phyloP scores from a whole-genome alignment of 208 protist genomes.

The Wallacemonas sp. region DNA sequence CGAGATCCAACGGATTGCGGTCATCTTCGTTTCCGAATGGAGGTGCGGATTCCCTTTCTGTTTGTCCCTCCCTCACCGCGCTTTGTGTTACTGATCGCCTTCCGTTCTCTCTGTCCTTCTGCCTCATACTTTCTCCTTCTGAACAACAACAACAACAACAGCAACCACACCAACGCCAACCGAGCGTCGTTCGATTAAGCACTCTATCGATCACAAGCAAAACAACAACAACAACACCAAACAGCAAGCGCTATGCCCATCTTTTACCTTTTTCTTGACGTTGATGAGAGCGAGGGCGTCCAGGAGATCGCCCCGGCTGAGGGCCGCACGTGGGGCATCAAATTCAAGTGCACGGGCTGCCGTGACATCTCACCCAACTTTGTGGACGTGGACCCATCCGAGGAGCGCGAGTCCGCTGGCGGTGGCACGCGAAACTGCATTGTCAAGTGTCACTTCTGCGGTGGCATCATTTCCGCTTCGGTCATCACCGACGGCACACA shows the following conservation, averaged over 20 bases:
- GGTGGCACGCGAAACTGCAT: conserved; percentile 61
- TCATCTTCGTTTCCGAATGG: no score
- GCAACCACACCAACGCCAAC: background rate
- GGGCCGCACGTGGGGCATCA: conserved; percentile 52
- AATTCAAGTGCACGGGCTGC: conserved; percentile 54
- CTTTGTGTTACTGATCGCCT: no score
- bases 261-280: conserved; percentile 44
- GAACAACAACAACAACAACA: no score
- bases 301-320: conserved; percentile 29
- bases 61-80: no score
- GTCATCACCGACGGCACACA: conserved; percentile 32
- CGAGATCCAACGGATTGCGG: no score
- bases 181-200: background rate
- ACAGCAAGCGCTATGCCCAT: conserved; percentile 67
- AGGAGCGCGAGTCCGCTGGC: conserved; percentile 37
- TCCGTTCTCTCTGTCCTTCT: no score
- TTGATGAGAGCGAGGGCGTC: conserved; percentile 62
- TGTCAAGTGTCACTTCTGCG: conserved; percentile 65
- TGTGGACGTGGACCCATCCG: conserved; percentile 56
- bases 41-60: no score
- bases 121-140: no score
- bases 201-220: background rate
- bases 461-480: conserved; percentile 32
- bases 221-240: no score
- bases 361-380: conserved; percentile 44